Conservation (phyloP, 768 basidiomycete genomes). For the Auricularia sp. region DNA sequence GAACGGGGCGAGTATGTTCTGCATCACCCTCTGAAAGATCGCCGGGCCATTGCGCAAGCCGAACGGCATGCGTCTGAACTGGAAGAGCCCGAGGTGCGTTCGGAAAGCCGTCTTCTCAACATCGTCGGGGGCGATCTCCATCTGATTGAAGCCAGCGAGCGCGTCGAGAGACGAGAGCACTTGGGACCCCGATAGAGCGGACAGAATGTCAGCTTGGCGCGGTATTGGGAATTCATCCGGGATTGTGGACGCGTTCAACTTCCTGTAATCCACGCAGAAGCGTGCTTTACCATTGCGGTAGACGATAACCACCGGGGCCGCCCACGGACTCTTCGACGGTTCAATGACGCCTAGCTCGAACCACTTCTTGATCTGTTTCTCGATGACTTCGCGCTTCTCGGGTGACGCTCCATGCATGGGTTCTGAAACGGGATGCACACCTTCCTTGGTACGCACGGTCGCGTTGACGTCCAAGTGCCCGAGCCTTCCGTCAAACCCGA, state of each 20-base stretch:
- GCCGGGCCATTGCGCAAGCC: constrained; percentile 18
- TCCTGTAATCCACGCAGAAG: no score
- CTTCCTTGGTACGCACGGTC: no score
- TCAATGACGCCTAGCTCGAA: constrained; percentile 29
- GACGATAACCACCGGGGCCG: constrained; percentile 22
- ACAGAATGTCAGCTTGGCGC: constrained; percentile 18
- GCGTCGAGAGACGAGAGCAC: constrained; percentile 27
- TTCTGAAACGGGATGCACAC: background rate
- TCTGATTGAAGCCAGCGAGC: constrained; percentile 32
- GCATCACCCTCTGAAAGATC: constrained; percentile 21
- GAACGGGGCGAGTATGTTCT: constrained; percentile 18
- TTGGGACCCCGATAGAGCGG: constrained; percentile 23
- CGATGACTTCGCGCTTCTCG: no score
- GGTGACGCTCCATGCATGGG: no score
- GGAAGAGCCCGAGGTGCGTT: constrained; percentile 29
- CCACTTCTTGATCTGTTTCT: constrained; percentile 25
- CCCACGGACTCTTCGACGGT: constrained; percentile 31
- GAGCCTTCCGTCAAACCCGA: no score
- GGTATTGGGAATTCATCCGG: constrained; percentile 24
- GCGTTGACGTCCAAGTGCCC: no score
- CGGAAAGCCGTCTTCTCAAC: constrained; percentile 30
- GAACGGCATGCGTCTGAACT: constrained; percentile 35
- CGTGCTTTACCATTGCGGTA: constrained; percentile 30
- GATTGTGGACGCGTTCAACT: constrained; percentile 18
- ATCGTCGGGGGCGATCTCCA: no score